Evolutionary conservation across 371 early-diverging fungal species (phyloP).

Genomic region (Coemansia sp.): DNA sequence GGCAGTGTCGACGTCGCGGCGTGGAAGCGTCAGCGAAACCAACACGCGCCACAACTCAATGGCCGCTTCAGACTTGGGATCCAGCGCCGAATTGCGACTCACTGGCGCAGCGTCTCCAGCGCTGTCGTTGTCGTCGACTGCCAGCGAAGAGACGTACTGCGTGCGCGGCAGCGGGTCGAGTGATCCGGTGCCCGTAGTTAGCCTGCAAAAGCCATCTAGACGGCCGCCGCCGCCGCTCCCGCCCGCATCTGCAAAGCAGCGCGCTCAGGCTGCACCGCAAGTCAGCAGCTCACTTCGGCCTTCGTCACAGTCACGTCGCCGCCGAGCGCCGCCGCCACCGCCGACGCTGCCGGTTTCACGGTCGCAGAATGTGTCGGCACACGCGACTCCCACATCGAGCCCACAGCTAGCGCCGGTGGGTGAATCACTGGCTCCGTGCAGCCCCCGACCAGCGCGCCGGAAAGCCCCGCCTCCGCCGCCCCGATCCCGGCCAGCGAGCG

Average conservation of each 20-base stretch:
- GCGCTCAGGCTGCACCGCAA: not conserved
- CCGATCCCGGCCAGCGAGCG: slow-evolving; percentile 6
- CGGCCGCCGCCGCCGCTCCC: slow-evolving; percentile 39
- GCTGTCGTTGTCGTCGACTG: slow-evolving; percentile 30
- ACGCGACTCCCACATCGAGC: slow-evolving; percentile 9
- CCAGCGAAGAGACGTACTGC: slow-evolving; percentile 45
- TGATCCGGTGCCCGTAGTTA: not conserved
- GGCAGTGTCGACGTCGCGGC: slow-evolving; percentile 4
- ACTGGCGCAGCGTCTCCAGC: slow-evolving; percentile 32
- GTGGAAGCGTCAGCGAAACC: slow-evolving; percentile 28
- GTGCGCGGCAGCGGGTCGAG: slow-evolving; percentile 3
- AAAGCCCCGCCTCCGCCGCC: slow-evolving; percentile 31
- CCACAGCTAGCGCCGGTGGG: slow-evolving; percentile 2
- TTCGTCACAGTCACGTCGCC: slow-evolving; percentile 2
- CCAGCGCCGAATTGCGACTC: not conserved
- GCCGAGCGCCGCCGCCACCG: slow-evolving; percentile 17
- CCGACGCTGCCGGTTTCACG: not conserved
- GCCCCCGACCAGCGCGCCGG: slow-evolving; percentile 11
- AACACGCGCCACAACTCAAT: slow-evolving; percentile 41
- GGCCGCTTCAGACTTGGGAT: slow-evolving; percentile 11
- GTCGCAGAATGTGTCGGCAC: not conserved
- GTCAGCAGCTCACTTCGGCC: slow-evolving; percentile 1
- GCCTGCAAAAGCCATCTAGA: slow-evolving; percentile 6
- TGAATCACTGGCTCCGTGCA: not conserved
- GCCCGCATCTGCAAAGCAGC: slow-evolving; percentile 5